A percentile compares a stretch with the other conserved stretches of the same genome.
These are phyloP conservation scores for Fusarium pseudograminearum DNA, from an alignment of 2,329 filamentous ascomycete genomes.

Conservation along the genomic window DNA sequence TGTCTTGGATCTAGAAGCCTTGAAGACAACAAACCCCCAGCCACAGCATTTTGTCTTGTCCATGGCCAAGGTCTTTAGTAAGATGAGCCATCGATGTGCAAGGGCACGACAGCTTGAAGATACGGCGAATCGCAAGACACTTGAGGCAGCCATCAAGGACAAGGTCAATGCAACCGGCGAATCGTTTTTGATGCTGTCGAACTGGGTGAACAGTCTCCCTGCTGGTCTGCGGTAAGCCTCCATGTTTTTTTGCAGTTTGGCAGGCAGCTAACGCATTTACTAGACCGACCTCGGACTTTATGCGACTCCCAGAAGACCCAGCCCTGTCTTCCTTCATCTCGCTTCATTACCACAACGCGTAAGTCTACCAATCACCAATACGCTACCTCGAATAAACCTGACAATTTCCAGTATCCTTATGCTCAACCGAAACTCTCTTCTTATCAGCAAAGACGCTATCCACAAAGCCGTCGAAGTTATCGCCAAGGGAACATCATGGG, in stretches of 20 bases:
- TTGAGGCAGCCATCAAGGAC: slow-evolving; percentile 5
- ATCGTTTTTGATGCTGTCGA: not conserved
- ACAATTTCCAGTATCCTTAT: not conserved
- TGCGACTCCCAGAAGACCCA: not conserved
- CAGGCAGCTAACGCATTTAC: no score
- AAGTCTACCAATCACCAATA: fast-evolving
- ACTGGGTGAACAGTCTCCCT: not conserved
- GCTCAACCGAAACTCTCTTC: slow-evolving; percentile 1
- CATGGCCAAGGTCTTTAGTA: not conserved
- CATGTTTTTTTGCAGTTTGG: fast-evolving
- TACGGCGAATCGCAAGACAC: not conserved
- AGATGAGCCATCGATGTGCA: slow-evolving; percentile 2
- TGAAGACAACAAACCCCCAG: fast-evolving
- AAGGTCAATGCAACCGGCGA: slow-evolving; percentile 6
- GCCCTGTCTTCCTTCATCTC: not conserved
- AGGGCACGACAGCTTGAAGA: slow-evolving; percentile 14
- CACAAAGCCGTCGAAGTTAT: slow-evolving; percentile 18
- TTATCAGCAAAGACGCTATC: not conserved
- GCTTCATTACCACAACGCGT: slow-evolving; percentile 13
- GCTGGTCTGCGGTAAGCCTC: not conserved
- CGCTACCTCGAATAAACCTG: fast-evolving
- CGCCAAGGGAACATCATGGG: slow-evolving; percentile 9
- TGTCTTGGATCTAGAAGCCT: fast-evolving
- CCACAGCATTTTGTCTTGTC: not conserved
- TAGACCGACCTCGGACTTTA: not conserved